Evolutionary conservation across 371 early-diverging fungal genomes (phyloP), one percentile per base, ranked within the genome.

Genomic region (Blakeslea trispora): DNA sequence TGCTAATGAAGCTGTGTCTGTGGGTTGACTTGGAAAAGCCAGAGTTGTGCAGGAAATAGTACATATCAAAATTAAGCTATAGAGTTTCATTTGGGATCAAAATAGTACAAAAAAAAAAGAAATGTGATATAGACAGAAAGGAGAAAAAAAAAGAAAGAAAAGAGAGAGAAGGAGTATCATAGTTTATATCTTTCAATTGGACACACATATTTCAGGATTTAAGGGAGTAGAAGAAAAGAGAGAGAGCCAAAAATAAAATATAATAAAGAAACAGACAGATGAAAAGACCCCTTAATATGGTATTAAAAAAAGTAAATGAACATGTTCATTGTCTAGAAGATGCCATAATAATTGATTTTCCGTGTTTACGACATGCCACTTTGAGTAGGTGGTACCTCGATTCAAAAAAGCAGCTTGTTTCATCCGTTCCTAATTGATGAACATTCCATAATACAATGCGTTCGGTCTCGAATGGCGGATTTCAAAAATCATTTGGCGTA

Each of bases 341-440:
- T 71, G 68, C 67, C 68, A 71, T 35, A 77, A 47, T 7, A 73
- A 32, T 19, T 64, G 58, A 43, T 77, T 77, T 50, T 77, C 77
- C 2, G 74, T 44, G 44, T 65, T 66, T 22, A 77, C 59, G 3
- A 74, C 72, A 32, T 68, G 67, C 17, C 72, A 63, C 22, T 50
- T 64, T 0, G 72, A 65, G 28, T 77, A 74, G 21, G 59, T 45
- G 15, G 69, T 57, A 0, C 71, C 71, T 11, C 43, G 39, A 17
- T 43, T n/a, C 18, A 61, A 46, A 37, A 6, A 14, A 14, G 40
- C 77, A 77, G 19, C 50, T 69, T 15, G 63, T 59, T 6, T 70
- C 71, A 11, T 61, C 50, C 3, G 69, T 61, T 2, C 77, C 77
- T 10, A 77, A 48, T n/a, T 42, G 52, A 49, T 74, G 68, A 0